Evolutionary conservation across 768 basidiomycete genomes (phyloP).

Genomic region (Amanita inopinata): DNA sequence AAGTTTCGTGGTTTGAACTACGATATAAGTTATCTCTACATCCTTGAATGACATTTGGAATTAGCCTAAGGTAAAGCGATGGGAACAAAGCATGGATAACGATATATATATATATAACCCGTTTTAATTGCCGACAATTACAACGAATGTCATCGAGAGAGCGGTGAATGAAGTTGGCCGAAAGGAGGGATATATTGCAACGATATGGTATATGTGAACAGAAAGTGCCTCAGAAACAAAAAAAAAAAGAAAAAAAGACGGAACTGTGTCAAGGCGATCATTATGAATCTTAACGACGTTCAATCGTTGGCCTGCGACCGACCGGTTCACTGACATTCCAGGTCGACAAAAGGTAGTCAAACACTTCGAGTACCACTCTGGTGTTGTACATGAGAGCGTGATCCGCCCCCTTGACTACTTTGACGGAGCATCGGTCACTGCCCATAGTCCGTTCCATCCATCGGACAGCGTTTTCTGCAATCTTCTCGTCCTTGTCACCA

Average conservation of each 20-base stretch:
- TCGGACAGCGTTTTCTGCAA: constrained; percentile 80
- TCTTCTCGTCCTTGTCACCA: constrained; percentile 89
- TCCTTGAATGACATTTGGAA: not conserved
- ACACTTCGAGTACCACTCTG: constrained; percentile 74
- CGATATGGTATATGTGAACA: constrained; percentile 7
- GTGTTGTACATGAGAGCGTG: constrained; percentile 93
- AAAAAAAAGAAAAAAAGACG: constrained; percentile 5
- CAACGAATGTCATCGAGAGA: constrained; percentile 6
- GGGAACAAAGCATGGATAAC: constrained; percentile 1
- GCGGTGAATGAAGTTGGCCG: not conserved
- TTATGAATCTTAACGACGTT: constrained; percentile 3
- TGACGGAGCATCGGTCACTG: constrained; percentile 62
- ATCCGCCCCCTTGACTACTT: constrained; percentile 80
- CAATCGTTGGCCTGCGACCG: constrained; percentile 1
- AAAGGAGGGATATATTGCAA: constrained; percentile 10
- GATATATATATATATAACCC: constrained; percentile 1
- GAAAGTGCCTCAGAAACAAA: constrained; percentile 4
- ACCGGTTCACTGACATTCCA: constrained; percentile 29
- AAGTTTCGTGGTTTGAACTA: too few relatives aligned
- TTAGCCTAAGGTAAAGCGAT: not conserved
- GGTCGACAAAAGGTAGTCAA: constrained; percentile 57
- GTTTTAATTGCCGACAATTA: constrained; percentile 3
- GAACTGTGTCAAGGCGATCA: not conserved
- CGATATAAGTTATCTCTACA: not conserved
- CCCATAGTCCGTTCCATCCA: constrained; percentile 90